phyloP scores from a whole-genome alignment of 2,329 filamentous ascomycete genomes.

The Neoascochyta sp. region DNA sequence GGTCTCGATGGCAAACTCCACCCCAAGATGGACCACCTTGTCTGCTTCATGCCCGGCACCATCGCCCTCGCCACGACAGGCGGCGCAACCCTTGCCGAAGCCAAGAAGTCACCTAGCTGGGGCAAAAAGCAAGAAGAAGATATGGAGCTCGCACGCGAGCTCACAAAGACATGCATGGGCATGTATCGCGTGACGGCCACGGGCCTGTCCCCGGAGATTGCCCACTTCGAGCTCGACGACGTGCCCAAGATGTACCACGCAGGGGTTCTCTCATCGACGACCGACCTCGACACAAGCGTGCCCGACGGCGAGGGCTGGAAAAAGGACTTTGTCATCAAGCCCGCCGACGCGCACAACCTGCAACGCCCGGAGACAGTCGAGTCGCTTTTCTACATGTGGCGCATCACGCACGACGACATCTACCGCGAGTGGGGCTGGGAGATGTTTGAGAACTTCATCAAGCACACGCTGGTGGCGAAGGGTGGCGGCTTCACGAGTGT shows the following conservation, averaged over 20 bases:
- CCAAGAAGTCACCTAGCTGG: constrained; percentile 69
- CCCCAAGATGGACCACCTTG: constrained; percentile 96
- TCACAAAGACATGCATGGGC: constrained; percentile 97
- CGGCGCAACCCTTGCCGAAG: constrained; percentile 70
- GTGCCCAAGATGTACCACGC: constrained; percentile 59
- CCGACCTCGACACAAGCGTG: constrained; percentile 23
- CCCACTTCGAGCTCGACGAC: constrained; percentile 75
- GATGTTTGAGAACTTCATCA: constrained; percentile 91
- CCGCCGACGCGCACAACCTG: constrained; percentile 85
- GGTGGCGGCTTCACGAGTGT: constrained; percentile 80
- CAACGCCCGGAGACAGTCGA: constrained; percentile 97
- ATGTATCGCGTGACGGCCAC: constrained; percentile 92
- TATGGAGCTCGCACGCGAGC: constrained; percentile 79
- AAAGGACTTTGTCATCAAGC: constrained; percentile 73
- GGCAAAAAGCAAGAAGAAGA: constrained; percentile 76
- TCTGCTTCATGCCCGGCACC: constrained; percentile 95
- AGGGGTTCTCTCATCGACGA: constrained; percentile 47
- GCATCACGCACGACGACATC: constrained; percentile 82
- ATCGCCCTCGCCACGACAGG: constrained; percentile 85
- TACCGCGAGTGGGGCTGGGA: constrained; percentile 98
- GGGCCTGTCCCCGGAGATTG: constrained; percentile 90
- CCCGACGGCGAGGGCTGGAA: constrained; percentile 61
- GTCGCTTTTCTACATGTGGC: constrained; percentile 96
- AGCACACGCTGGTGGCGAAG: constrained; percentile 75
- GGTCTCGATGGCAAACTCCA: constrained; percentile 65